phyloP scores from a whole-genome alignment of 177 flowering plant species.

The Tripterygium wilfordii region DNA sequence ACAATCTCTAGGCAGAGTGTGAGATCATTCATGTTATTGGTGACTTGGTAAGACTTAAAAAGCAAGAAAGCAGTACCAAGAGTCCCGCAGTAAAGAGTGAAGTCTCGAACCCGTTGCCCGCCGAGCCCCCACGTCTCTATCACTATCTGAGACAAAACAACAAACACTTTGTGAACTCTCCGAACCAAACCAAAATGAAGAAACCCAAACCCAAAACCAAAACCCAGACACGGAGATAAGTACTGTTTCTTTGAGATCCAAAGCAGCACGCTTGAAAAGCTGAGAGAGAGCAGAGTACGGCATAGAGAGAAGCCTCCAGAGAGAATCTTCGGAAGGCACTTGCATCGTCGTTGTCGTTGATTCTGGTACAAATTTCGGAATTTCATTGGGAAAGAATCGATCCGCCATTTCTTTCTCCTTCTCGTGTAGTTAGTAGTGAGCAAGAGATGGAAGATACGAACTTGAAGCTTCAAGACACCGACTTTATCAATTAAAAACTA shows the following conservation, averaged over 20 bases:
- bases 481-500: no score
- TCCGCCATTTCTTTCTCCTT: constrained; percentile 15
- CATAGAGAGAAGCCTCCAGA: constrained; percentile 40
- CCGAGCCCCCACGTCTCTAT: constrained; percentile 50
- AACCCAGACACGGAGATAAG: background rate
- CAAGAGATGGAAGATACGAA: no score
- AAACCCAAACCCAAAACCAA: background rate
- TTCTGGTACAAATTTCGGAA: constrained; percentile 24
- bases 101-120: constrained; percentile 47
- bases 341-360: background rate
- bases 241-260: constrained; percentile 62
- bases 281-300: constrained; percentile 45
- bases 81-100: constrained; percentile 44
- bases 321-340: constrained; percentile 18
- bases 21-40: constrained; percentile 32
- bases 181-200: background rate
- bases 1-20: constrained; percentile 36
- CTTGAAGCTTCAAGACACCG: no score
- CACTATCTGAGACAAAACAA: constrained; percentile 45
- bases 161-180: constrained; percentile 8
- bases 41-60: constrained; percentile 38
- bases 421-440: no score
- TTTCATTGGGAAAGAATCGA: constrained; percentile 27
- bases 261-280: constrained; percentile 37
- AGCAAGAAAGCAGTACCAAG: constrained; percentile 60